These are phyloP conservation scores for Trichoderma simmonsii DNA, from an alignment of 2,329 filamentous ascomycete genomes.

Conservation along the genomic window DNA sequence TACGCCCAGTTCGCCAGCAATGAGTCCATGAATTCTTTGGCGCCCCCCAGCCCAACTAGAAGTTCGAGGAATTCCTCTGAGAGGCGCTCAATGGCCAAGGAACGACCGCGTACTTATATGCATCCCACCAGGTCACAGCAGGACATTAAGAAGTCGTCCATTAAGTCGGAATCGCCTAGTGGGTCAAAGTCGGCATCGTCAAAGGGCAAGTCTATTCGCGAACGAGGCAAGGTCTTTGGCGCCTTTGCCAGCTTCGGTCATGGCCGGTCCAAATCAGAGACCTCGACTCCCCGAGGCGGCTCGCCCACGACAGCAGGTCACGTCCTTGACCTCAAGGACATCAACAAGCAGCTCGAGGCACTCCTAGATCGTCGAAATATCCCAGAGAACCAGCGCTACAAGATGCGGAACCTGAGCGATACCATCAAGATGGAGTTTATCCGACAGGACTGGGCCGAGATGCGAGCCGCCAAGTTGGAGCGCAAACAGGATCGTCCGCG, in stretches of 20 bases:
- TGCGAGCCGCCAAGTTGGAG: conserved; percentile 48
- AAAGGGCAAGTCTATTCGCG: conserved; percentile 25
- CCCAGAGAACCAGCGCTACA: conserved; percentile 87
- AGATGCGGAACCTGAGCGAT: conserved; percentile 85
- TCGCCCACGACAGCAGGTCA: conserved; percentile 42
- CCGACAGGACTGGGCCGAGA: conserved; percentile 77
- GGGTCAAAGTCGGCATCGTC: conserved; percentile 33
- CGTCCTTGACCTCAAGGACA: conserved; percentile 51
- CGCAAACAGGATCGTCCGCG: conserved; percentile 43
- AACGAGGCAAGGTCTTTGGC: conserved; percentile 39
- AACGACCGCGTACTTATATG: conserved; percentile 53
- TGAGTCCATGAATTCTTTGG: conserved; percentile 22
- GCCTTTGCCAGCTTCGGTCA: conserved; percentile 39
- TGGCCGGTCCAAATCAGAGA: conserved; percentile 35
- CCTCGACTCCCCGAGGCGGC: conserved; percentile 9
- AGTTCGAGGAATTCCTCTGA: conserved; percentile 13
- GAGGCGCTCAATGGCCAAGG: conserved; percentile 32
- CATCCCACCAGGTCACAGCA: conserved; percentile 24
- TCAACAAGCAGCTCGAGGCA: conserved; percentile 57
- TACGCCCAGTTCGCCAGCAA: conserved; percentile 67
- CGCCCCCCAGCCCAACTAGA: conserved; percentile 13
- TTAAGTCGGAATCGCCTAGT: conserved; percentile 29
- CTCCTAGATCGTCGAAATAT: conserved; percentile 85
- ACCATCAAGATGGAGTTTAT: conserved; percentile 96
- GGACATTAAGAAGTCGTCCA: conserved; percentile 22